These are phyloP conservation scores for Naematelia aurantialba DNA, from an alignment of 768 basidiomycete species.

Conservation along the genomic window DNA sequence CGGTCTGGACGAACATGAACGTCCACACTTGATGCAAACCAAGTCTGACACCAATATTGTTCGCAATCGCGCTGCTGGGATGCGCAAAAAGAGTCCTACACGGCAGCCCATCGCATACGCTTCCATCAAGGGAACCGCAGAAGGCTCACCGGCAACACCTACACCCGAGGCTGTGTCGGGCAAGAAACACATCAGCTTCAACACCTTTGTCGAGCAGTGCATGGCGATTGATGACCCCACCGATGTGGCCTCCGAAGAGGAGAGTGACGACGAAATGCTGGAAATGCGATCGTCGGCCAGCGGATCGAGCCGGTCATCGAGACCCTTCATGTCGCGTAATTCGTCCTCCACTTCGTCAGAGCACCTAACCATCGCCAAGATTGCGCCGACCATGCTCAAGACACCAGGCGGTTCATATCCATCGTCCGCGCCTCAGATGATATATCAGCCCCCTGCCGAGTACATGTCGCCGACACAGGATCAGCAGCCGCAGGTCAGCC, in stretches of 20 bases:
- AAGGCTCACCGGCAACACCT: slow-evolving; percentile 4
- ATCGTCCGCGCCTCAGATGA: slow-evolving; percentile 40
- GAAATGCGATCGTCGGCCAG: slow-evolving; percentile 60
- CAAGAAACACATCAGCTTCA: slow-evolving; percentile 93
- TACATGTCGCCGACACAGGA: slow-evolving; percentile 31
- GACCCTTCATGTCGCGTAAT: slow-evolving; percentile 41
- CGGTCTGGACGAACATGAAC: slow-evolving; percentile 55
- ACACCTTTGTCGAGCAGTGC: slow-evolving; percentile 94
- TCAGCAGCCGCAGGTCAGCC: slow-evolving; percentile 13
- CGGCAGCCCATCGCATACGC: slow-evolving; percentile 53
- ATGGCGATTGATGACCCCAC: slow-evolving; percentile 58
- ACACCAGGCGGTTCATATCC: slow-evolving; percentile 53
- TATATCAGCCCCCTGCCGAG: slow-evolving; percentile 49
- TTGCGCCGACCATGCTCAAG: slow-evolving; percentile 81
- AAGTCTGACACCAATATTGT: slow-evolving; percentile 84
- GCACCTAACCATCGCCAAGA: slow-evolving; percentile 66
- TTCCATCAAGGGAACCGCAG: slow-evolving; percentile 46
- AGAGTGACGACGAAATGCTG: slow-evolving; percentile 59
- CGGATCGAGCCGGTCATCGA: slow-evolving; percentile 33
- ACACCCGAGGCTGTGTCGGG: slow-evolving; percentile 10
- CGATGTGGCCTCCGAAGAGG: slow-evolving; percentile 37
- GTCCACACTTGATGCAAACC: slow-evolving; percentile 70
- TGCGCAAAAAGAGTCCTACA: slow-evolving; percentile 69
- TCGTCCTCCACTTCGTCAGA: slow-evolving; percentile 51
- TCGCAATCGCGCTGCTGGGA: slow-evolving; percentile 46